phyloP scores from a whole-genome alignment of 2,329 filamentous ascomycete genomes.

The Aplosporella prunicola region DNA sequence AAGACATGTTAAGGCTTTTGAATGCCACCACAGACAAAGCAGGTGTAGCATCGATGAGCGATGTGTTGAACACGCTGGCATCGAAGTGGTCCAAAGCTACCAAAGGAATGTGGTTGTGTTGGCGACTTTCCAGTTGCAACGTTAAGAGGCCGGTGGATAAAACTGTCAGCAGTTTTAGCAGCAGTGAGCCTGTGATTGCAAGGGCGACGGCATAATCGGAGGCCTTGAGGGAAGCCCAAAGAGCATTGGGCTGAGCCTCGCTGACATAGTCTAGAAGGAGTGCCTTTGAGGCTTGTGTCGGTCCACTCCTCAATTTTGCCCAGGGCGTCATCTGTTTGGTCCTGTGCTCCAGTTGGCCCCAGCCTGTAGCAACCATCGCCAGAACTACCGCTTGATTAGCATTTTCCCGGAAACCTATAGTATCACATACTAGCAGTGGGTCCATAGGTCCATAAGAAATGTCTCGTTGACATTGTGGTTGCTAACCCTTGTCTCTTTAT shows the following conservation, averaged over 20 bases:
- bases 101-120: too few species aligned
- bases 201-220: neutral
- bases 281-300: too few species aligned
- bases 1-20: too few species aligned
- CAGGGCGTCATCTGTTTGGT: neutral
- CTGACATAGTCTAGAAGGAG: constrained; percentile 2
- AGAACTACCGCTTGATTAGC: neutral
- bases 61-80: neutral
- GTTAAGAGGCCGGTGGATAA: constrained; percentile 5
- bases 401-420: neutral
- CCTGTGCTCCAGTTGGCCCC: neutral
- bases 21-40: too few species aligned
- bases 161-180: constrained; percentile 3
- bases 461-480: neutral
- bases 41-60: too few species aligned
- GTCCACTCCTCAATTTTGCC: too few species aligned
- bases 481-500: neutral
- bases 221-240: neutral
- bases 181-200: neutral
- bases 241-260: neutral
- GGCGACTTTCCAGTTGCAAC: too few species aligned
- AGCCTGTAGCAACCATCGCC: neutral
- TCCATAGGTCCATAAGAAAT: neutral
- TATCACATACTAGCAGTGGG: neutral
- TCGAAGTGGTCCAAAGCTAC: too few species aligned